These are phyloP conservation scores for Parsonsia alboflavescens DNA, from an alignment of 257 asterid species.

Conservation along the genomic window DNA sequence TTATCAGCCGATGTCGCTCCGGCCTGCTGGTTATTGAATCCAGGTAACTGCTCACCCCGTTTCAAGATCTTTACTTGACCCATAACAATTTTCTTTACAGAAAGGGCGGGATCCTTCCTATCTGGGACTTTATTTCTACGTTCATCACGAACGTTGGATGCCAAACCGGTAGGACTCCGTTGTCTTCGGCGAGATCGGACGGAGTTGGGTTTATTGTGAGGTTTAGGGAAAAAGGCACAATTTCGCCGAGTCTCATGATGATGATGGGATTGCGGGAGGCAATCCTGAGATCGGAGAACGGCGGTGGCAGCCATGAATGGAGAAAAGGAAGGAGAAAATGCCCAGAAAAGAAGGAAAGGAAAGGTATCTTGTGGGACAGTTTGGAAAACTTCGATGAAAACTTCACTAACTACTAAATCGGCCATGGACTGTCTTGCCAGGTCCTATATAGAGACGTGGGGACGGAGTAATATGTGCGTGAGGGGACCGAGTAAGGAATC, in stretches of 20 bases:
- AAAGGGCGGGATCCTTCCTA: background rate
- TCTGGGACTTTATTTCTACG: background rate
- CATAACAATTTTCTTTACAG: constrained; percentile 23
- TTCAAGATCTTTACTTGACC: constrained; percentile 32
- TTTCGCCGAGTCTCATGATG: background rate
- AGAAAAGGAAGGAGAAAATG: background rate
- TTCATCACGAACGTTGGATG: constrained; percentile 8
- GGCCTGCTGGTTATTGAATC: background rate
- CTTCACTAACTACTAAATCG: background rate
- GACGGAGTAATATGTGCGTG: background rate
- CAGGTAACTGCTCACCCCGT: constrained; percentile 28
- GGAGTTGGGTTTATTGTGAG: background rate
- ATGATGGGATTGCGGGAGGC: background rate
- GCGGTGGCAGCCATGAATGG: constrained; percentile 13
- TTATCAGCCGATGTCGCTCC: background rate
- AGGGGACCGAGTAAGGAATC: background rate
- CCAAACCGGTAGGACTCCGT: constrained; percentile 13
- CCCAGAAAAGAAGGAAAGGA: background rate
- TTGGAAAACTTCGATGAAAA: background rate
- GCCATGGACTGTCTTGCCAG: background rate
- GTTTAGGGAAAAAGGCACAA: background rate
- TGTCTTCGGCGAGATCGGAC: constrained; percentile 15
- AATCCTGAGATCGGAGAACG: constrained; percentile 7
- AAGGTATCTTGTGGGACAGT: constrained; percentile 1
- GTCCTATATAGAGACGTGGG: background rate